Conservation (phyloP, 2,329 filamentous ascomycete genomes). For the Thielaviopsis ethacetica region DNA sequence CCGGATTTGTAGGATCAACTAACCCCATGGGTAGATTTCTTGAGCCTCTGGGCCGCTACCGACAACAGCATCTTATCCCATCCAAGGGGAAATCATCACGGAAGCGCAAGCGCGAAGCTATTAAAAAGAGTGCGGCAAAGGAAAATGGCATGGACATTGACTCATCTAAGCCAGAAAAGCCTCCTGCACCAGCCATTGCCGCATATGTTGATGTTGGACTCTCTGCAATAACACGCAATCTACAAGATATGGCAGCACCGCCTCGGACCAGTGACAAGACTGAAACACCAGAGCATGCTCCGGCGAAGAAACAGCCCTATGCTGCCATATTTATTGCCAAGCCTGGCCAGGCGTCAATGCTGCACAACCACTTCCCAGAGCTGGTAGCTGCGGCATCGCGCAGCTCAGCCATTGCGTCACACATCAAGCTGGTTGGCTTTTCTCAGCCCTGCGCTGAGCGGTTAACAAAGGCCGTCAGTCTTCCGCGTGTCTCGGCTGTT, state of each 20-base stretch:
- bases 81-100: conserved; percentile 46
- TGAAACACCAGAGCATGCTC: background rate
- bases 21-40: conserved; percentile 33
- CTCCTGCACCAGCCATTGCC: conserved; percentile 32
- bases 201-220: conserved; percentile 47
- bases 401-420: conserved; percentile 20
- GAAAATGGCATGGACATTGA: conserved; percentile 10
- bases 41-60: conserved; percentile 45
- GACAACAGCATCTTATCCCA: conserved; percentile 31
- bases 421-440: conserved; percentile 44
- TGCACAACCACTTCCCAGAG: conserved; percentile 44
- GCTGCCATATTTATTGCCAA: conserved; percentile 41
- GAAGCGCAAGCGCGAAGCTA: conserved; percentile 31
- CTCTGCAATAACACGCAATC: conserved; percentile 41
- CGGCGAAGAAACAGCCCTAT: conserved; percentile 20
- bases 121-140: conserved; percentile 15
- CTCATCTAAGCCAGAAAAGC: background rate
- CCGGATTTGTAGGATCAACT: conserved; percentile 4
- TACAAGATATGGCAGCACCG: conserved; percentile 29
- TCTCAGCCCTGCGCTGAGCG: conserved; percentile 42
- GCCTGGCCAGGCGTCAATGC: conserved; percentile 38
- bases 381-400: conserved; percentile 35
- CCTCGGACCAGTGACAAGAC: background rate
- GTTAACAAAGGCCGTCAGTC: conserved; percentile 38
- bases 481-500: conserved; percentile 49